Conservation (phyloP, 352 stramenopile species). For the Peronospora belbahrii region DNA sequence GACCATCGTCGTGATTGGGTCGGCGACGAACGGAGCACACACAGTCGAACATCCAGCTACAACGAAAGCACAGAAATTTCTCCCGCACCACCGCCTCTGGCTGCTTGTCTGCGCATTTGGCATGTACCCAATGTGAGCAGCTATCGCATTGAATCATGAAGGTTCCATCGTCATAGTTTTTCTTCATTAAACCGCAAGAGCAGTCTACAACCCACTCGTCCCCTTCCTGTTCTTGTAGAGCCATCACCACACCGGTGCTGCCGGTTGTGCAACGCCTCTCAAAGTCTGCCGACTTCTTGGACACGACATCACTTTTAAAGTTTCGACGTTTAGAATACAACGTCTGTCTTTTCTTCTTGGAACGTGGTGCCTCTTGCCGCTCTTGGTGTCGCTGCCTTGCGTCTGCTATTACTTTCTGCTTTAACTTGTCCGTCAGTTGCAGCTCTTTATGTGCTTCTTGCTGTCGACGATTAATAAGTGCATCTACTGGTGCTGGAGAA, state of each 20-base stretch:
- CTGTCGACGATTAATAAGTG: conserved; percentile 44
- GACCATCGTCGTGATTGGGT: conserved; percentile 61
- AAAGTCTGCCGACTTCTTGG: conserved; percentile 5
- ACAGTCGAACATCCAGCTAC: conserved; percentile 68
- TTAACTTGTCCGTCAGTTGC: conserved; percentile 32
- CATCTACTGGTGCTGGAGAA: conserved; percentile 47
- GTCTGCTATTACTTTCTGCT: conserved; percentile 31
- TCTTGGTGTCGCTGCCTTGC: conserved; percentile 32
- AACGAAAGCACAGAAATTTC: conserved; percentile 54
- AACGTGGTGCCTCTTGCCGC: conserved; percentile 24
- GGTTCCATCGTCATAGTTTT: conserved; percentile 54
- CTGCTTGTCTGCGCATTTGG: conserved; percentile 37
- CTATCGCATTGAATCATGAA: conserved; percentile 61
- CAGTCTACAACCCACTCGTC: conserved; percentile 60
- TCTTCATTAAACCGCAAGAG: conserved; percentile 37
- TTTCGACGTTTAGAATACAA: conserved; percentile 14
- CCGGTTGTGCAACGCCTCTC: conserved; percentile 8
- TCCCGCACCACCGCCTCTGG: conserved; percentile 35
- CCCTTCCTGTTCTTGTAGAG: conserved; percentile 3
- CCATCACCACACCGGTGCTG: conserved; percentile 5
- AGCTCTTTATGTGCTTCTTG: conserved; percentile 47
- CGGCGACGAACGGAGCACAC: conserved; percentile 39
- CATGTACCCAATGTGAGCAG: conserved; percentile 56
- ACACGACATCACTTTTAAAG: conserved; percentile 25
- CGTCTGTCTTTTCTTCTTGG: conserved; percentile 32